Conservation (phyloP, 306 rosid genomes). For the Vigna angularis region DNA sequence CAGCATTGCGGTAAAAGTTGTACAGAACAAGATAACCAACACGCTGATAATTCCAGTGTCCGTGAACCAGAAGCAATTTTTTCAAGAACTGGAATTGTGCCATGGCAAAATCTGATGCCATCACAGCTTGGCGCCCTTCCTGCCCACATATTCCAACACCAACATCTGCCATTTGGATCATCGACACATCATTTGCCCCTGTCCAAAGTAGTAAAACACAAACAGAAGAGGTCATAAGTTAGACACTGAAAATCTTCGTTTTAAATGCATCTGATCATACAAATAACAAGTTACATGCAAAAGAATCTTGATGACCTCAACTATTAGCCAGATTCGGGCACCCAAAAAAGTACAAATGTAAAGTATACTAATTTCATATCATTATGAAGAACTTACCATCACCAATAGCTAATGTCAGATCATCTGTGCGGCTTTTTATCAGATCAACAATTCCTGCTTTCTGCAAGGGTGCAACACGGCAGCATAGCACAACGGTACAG, state of each 20-base stretch:
- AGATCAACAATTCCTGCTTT: slow-evolving; percentile 93
- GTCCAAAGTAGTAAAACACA: background rate
- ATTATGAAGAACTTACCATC: slow-evolving; percentile 38
- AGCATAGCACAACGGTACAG: slow-evolving; percentile 82
- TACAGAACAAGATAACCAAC: slow-evolving; percentile 78
- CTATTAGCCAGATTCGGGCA: background rate
- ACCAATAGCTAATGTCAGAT: slow-evolving; percentile 68
- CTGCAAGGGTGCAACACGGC: slow-evolving; percentile 94
- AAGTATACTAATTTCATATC: background rate
- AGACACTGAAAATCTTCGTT: slow-evolving; percentile 9
- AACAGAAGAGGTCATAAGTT: slow-evolving; percentile 25
- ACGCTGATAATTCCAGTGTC: slow-evolving; percentile 96
- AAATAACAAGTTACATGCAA: background rate
- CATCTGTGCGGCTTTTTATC: slow-evolving; percentile 76
- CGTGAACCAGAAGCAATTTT: slow-evolving; percentile 82
- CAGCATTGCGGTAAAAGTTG: slow-evolving; percentile 94
- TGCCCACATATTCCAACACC: slow-evolving; percentile 94
- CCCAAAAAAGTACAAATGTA: background rate
- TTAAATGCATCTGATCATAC: slow-evolving; percentile 19
- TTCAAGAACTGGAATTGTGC: slow-evolving; percentile 83
- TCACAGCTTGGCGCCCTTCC: slow-evolving; percentile 97
- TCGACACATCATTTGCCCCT: slow-evolving; percentile 95
- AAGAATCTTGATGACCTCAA: slow-evolving; percentile 21
- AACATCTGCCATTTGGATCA: slow-evolving; percentile 98
- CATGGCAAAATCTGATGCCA: slow-evolving; percentile 97